Percentiles rank a stretch among this genome's conserved stretches.
Evolutionary conservation across 1,284 basidiomycete species (phyloP).

Genomic region (Waitea zeae): DNA sequence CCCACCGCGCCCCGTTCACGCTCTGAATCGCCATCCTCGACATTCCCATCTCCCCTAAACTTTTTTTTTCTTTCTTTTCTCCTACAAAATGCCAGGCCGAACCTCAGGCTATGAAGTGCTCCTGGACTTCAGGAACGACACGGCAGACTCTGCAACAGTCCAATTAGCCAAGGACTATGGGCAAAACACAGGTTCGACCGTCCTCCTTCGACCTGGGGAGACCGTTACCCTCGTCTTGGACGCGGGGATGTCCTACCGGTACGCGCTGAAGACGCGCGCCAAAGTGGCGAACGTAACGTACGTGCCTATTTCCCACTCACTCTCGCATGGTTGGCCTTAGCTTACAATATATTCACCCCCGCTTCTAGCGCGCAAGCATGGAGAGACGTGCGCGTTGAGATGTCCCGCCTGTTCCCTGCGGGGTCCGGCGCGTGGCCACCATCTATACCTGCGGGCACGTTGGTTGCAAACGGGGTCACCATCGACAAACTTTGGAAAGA

Average conservation of each 20-base stretch:
- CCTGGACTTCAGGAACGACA: constrained; percentile 54
- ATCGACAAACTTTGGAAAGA: constrained; percentile 53
- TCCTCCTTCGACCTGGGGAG: constrained; percentile 44
- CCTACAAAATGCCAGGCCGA: constrained; percentile 24
- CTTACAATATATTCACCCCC: constrained; percentile 5
- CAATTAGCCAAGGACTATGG: constrained; percentile 51
- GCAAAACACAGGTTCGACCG: constrained; percentile 29
- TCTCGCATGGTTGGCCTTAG: constrained; percentile 4
- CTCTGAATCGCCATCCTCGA: constrained; percentile 6
- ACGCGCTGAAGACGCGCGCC: constrained; percentile 43
- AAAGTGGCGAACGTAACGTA: constrained; percentile 56
- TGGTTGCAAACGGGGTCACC: constrained; percentile 31
- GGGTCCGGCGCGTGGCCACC: too few relatives aligned
- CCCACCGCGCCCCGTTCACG: constrained; percentile 4
- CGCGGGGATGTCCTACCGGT: constrained; percentile 48
- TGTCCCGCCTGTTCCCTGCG: constrained; percentile 39
- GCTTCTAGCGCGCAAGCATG: constrained; percentile 38
- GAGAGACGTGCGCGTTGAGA: constrained; percentile 41
- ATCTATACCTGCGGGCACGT: too few relatives aligned
- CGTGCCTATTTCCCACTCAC: constrained; percentile 13
- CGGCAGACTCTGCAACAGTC: constrained; percentile 41
- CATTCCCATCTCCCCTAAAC: constrained; percentile 7
- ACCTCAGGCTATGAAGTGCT: constrained; percentile 41
- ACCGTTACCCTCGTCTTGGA: constrained; percentile 47
- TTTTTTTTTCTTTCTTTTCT: constrained; percentile 8